Base-by-base conservation (phyloP, 2,329 filamentous ascomycete genomes). In the Pezicula rhizophila region DNA sequence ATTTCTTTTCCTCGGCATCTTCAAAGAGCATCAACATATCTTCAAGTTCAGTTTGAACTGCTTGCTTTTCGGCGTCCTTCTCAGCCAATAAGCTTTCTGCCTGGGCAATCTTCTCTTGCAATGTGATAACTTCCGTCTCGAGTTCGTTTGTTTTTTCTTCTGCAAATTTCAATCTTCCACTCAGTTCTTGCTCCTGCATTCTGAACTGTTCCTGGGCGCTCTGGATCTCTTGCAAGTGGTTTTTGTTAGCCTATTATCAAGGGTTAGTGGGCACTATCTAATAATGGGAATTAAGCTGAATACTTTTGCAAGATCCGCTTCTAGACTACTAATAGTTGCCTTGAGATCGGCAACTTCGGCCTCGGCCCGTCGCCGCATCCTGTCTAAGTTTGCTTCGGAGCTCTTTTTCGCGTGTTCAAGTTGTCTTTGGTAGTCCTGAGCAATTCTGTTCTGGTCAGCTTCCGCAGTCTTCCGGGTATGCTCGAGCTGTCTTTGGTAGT, bases 11-110 rank as follows among this genome's bases (percentile, higher is more conserved):
- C 66, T 93, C 88, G 15, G 90, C 63, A 62, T 93, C 88, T 12
- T 80, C 82, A 66, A 91, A 89, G 5, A 93, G 84, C 70, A 92
- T 86, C 33, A 93, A 70, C 47, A 92, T 73, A 64, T 93, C 88
- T 57, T 93, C 88, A 41, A 92, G 72, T 65, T 93, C 88, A 2
- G 79, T 75, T 63, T 92, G 87, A 5, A 77, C 76, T 1, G 77
- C 69, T 52, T 80, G 75, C 48, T 78, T 81, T 50, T 85, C 81
- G 51, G 80, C 76, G 56, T 83, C 79, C 53, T 79, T 83, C 54
- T 77, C 69, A 10, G 59, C 55, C 18, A 66, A 41, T 14, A 54
- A 53, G 20, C 45, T 37, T 45, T 63, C 54, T 8, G 51, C 53
- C 34, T 57, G 60, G 4, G 46, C 23, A 5, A 63, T 63, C 49